phyloP scores from a whole-genome alignment of 768 basidiomycete genomes.

The Termitomyces sp. region DNA sequence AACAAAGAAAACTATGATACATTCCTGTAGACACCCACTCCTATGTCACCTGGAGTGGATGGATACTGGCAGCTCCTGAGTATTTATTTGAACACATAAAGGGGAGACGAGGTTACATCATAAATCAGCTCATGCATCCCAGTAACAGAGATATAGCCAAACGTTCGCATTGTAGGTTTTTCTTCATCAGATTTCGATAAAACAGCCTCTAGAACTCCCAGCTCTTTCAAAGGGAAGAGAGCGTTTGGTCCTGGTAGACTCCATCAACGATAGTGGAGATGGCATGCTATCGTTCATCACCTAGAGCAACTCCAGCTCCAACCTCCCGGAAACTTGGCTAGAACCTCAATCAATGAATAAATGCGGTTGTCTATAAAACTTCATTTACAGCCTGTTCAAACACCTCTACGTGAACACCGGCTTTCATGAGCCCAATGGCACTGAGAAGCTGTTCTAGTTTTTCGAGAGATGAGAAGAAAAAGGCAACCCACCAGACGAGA shows the following conservation, averaged over 20 bases:
- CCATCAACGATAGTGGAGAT: background rate
- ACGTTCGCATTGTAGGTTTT: conserved; percentile 25
- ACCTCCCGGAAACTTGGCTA: conserved; percentile 47
- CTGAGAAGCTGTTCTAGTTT: background rate
- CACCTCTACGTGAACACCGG: background rate
- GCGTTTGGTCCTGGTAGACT: conserved; percentile 42
- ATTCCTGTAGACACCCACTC: conserved; percentile 41
- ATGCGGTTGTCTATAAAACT: background rate
- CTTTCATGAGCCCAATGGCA: background rate
- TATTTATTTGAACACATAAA: background rate
- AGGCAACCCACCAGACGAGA: background rate
- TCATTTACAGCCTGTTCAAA: background rate
- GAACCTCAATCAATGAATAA: background rate
- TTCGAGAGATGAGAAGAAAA: background rate
- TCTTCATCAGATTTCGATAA: conserved; percentile 30
- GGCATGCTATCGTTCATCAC: conserved; percentile 18
- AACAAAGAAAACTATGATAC: background rate
- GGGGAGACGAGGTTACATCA: conserved; percentile 27
- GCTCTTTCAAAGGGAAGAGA: conserved; percentile 35
- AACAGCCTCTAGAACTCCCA: conserved; percentile 42
- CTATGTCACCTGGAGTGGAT: conserved; percentile 25
- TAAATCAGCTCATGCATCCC: conserved; percentile 40
- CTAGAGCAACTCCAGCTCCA: conserved; percentile 49
- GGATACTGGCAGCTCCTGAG: conserved; percentile 25
- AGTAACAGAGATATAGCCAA: conserved; percentile 37